These are phyloP conservation scores for Gardenia jasminoides DNA, from an alignment of 257 asterid genomes.

Conservation along the genomic window DNA sequence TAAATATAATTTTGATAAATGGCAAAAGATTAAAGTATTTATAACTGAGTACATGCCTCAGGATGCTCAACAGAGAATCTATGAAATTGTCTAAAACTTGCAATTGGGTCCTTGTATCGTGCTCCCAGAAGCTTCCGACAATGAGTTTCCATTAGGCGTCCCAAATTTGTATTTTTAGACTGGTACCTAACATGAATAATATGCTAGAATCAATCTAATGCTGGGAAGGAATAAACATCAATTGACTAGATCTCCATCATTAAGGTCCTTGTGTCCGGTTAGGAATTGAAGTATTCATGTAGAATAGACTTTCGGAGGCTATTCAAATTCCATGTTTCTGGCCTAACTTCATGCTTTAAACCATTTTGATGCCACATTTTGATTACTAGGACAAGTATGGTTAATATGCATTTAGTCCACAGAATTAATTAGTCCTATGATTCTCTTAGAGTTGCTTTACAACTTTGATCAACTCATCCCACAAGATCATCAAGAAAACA, in stretches of 20 bases:
- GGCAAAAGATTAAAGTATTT: neutral
- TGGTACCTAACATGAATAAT: conserved; percentile 41
- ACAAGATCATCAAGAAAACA: neutral
- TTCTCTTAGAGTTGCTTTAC: neutral
- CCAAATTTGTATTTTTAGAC: conserved; percentile 70
- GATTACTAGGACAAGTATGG: neutral
- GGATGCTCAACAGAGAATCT: conserved; percentile 76
- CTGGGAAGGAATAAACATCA: neutral
- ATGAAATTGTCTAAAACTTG: conserved; percentile 69
- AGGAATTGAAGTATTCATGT: neutral
- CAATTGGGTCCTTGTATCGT: conserved; percentile 68
- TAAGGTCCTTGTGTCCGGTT: neutral
- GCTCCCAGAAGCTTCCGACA: conserved; percentile 67
- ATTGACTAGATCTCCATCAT: neutral
- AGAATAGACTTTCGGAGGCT: neutral
- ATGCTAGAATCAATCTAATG: conserved; percentile 9
- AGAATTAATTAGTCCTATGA: neutral
- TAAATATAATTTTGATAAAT: neutral
- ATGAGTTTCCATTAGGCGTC: conserved; percentile 77
- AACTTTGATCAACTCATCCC: neutral
- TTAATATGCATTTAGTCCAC: neutral
- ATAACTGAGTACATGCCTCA: conserved; percentile 49
- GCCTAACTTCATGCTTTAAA: neutral
- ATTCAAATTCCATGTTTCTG: neutral
- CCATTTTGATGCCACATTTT: neutral